Evolutionary conservation across 805 yeast genomes (phyloP), one percentile per base, ranked within the genome.

Genomic region (Huiozyma sinensis): DNA sequence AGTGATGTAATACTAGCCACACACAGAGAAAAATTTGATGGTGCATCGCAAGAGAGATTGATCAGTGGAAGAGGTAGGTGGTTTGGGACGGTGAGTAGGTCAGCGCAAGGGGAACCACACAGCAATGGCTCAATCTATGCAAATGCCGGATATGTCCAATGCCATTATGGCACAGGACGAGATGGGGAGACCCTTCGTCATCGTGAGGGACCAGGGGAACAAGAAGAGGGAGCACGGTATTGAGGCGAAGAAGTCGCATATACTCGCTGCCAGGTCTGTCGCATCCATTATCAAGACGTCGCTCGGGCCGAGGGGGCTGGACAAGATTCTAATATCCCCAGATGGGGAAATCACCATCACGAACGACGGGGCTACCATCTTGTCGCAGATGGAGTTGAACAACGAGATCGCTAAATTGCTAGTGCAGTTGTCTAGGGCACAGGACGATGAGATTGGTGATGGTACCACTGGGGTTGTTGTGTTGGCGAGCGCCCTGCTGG

Each of bases 391-490:
- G 96, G 95, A 92, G 63, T 73, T 92, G 51, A 95, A 88, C 54
- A 89, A 84, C 64, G 95, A 92, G 67, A 88, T 92, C 55, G 99
- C 98, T 52, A 92, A 92, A 66, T 72, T 92, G 48, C 70, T 92
- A 58, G 99, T 92, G 13, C 95, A 94, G 67, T 74, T 92, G 51
- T 83, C 96, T 30, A 84, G 77, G 63, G 85, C 95, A 28, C 98
- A 90, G 71, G 98, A 90, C 65, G 96, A 92, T 63, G 97, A 90
- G 68, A 87, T 90, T 61, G 98, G 98, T 45, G 98, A 90, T 64
- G 98, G 98, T 60, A 92, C 99, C 29, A 92, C 99, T 5, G 97
- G 97, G 60, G 99, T 92, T 29, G 97, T 92, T 43, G 97, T 92
- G 2, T 70, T 92, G 42, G 97, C 98, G 1, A 84, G 95, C 52